phyloP scores from a whole-genome alignment of 2,329 filamentous ascomycete species.

The Coniochaeta prunicola region DNA sequence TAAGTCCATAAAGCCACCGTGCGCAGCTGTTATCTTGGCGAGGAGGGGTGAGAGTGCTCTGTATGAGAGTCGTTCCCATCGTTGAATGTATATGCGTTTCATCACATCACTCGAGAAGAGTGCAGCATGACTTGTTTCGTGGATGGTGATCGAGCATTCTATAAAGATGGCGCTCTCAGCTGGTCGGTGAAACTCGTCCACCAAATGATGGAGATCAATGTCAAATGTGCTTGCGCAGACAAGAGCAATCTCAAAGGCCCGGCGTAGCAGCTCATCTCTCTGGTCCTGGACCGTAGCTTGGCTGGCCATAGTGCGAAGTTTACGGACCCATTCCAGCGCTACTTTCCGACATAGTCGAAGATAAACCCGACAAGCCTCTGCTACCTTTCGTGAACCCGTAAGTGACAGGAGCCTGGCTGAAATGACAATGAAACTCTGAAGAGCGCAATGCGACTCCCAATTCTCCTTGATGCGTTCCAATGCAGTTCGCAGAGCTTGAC shows the following conservation, averaged over 20 bases:
- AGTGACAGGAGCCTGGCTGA: slow-evolving; percentile 35
- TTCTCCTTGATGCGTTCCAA: slow-evolving; percentile 34
- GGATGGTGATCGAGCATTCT: slow-evolving; percentile 19
- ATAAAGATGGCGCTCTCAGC: slow-evolving; percentile 16
- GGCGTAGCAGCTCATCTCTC: slow-evolving; percentile 21
- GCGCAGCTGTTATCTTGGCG: slow-evolving; percentile 3
- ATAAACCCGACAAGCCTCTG: slow-evolving; percentile 16
- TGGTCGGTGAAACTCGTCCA: slow-evolving; percentile 15
- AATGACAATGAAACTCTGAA: slow-evolving; percentile 32
- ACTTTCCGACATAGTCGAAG: not conserved
- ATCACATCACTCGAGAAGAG: not conserved
- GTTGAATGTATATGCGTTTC: slow-evolving; percentile 10
- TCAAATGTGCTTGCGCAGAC: slow-evolving; percentile 37
- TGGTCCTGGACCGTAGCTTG: slow-evolving; percentile 15
- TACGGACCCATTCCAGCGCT: slow-evolving; percentile 25
- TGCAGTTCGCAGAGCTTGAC: slow-evolving; percentile 22
- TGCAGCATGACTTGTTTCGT: slow-evolving; percentile 17
- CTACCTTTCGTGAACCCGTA: slow-evolving; percentile 14
- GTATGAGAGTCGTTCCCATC: slow-evolving; percentile 19
- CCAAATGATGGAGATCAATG: slow-evolving; percentile 24
- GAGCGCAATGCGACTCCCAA: slow-evolving; percentile 38
- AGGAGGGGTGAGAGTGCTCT: slow-evolving; percentile 10
- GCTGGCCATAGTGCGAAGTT: slow-evolving; percentile 21
- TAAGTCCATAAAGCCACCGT: slow-evolving; percentile 14
- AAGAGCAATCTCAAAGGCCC: slow-evolving; percentile 30